These are phyloP conservation scores for Pseudoturritis turrita DNA, from an alignment of 345 rosid genomes.

Conservation along the genomic window DNA sequence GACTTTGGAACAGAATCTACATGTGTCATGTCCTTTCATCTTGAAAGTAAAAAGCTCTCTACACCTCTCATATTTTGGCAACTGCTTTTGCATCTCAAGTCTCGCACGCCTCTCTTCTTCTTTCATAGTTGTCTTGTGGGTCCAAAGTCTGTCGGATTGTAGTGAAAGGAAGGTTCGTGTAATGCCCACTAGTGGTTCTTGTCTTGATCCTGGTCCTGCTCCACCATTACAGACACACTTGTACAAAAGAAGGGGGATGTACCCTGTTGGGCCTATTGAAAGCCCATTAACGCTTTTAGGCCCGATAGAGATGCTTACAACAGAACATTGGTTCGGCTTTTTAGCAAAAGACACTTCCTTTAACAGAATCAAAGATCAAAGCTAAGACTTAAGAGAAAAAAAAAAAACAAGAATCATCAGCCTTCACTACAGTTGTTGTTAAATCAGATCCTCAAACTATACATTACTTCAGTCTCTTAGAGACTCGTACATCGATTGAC, in stretches of 20 bases:
- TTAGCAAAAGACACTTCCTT: not conserved
- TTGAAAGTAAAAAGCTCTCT: not conserved
- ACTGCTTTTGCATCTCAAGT: not conserved
- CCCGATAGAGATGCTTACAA: not conserved
- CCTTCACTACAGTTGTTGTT: conserved; percentile 23
- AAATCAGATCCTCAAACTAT: conserved; percentile 27
- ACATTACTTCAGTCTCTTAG: conserved; percentile 9
- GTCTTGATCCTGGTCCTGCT: conserved; percentile 18
- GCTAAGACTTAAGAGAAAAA: not conserved
- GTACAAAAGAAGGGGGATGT: too few species aligned
- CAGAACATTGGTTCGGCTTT: not conserved
- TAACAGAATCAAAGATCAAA: conserved; percentile 2
- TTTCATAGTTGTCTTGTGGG: not conserved
- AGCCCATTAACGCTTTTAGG: not conserved
- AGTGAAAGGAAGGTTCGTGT: conserved; percentile 8
- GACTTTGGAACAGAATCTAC: not conserved
- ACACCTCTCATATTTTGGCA: conserved; percentile 1
- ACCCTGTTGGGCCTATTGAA: too few species aligned
- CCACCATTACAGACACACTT: conserved; percentile 11
- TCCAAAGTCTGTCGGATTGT: conserved; percentile 5
- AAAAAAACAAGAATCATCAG: conserved; percentile 23
- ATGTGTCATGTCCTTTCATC: conserved; percentile 17
- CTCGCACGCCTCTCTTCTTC: too few species aligned
- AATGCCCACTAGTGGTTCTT: not conserved
- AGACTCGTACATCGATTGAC: conserved; percentile 19